Base-by-base conservation (phyloP, 2,329 filamentous ascomycete genomes). In the Colletotrichum sp. region DNA sequence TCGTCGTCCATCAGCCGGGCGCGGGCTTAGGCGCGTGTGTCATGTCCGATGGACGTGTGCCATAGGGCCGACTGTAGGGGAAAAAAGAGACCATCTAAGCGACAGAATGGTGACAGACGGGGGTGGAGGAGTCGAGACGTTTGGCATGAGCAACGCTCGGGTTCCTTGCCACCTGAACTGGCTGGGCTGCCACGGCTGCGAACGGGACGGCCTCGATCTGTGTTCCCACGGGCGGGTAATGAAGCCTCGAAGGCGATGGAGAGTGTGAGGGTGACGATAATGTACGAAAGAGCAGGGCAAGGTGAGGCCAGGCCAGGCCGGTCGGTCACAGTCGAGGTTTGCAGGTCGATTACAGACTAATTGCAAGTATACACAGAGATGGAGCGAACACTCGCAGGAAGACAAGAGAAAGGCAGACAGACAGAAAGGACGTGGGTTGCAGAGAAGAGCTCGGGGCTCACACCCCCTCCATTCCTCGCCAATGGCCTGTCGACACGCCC, bases 401-500 rank as follows among this genome's bases (percentile, higher is more conserved):
- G n/a, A 52, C 44, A 52, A 21, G 6, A 52, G 44, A 52, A 2
- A 52, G 44, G 44, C 44, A 52, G 18, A 49, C 44, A 49, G 44
- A 10, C 39, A 44, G 39, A 44, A 21, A n/a, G n/a, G 62, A 62
- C 49, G 60, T 60, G 69, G 62, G 30, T n/a, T 59, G 55, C 28
- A 64, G 62, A 64, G 16, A 64, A 64, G 62, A 62, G 64, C 64
- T 63, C 21, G 16, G 55, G 24, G 49, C 24, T 72, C 67, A 74
- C 71, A 32, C 71, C 66, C 71, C 57, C 66, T 57, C 72, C 72
- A 28, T 52, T 32, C 18, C 44, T 72, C 73, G 70, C 73, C 44
- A 73, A 69, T 68, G 39, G 69, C 39, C 63, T 65, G 55, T 39
- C 63, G 39, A 68, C 73, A 76, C 73, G 63, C 73, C 73, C 73